Evolutionary conservation across 1,284 basidiomycete genomes (phyloP).

Genomic region (Pterulicium gracile): DNA sequence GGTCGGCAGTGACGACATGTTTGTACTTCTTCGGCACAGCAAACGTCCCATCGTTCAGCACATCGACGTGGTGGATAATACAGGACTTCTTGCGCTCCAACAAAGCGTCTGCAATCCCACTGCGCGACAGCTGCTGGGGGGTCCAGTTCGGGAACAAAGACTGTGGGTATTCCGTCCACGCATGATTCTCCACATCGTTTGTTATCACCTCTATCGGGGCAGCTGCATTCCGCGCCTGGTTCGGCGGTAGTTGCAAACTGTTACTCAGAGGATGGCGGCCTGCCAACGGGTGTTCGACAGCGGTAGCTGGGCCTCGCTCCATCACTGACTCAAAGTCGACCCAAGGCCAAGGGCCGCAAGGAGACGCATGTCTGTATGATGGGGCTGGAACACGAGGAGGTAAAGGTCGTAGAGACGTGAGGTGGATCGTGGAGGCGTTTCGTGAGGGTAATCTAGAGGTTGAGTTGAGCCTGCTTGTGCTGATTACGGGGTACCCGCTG

Average conservation of each 20-base stretch:
- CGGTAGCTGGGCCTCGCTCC: too few species aligned
- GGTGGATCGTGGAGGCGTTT: background rate
- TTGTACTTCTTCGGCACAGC: slow-evolving; percentile 10
- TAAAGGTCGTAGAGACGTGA: background rate
- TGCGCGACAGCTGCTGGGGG: slow-evolving; percentile 30
- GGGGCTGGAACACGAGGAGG: slow-evolving; percentile 2
- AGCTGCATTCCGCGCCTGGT: slow-evolving; percentile 11
- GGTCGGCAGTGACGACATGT: slow-evolving; percentile 13
- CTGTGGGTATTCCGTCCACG: slow-evolving; percentile 40
- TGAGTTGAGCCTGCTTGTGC: background rate
- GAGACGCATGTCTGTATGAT: slow-evolving; percentile 12
- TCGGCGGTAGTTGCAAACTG: too few species aligned
- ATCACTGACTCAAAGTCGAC: slow-evolving; percentile 11
- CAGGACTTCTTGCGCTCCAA: slow-evolving; percentile 21
- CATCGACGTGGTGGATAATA: slow-evolving; percentile 29
- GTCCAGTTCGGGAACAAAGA: slow-evolving; percentile 45
- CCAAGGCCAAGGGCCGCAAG: slow-evolving; percentile 15
- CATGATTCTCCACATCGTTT: slow-evolving; percentile 2
- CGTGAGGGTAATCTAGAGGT: background rate
- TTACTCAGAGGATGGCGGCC: too few species aligned
- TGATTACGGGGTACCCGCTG: too few species aligned
- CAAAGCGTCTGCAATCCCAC: slow-evolving; percentile 23
- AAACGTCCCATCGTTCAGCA: slow-evolving; percentile 27
- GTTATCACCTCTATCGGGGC: background rate
- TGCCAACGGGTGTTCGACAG: too few species aligned